phyloP scores from a whole-genome alignment of 1,284 basidiomycete genomes.

The Cutaneotrichosporon dermatis region DNA sequence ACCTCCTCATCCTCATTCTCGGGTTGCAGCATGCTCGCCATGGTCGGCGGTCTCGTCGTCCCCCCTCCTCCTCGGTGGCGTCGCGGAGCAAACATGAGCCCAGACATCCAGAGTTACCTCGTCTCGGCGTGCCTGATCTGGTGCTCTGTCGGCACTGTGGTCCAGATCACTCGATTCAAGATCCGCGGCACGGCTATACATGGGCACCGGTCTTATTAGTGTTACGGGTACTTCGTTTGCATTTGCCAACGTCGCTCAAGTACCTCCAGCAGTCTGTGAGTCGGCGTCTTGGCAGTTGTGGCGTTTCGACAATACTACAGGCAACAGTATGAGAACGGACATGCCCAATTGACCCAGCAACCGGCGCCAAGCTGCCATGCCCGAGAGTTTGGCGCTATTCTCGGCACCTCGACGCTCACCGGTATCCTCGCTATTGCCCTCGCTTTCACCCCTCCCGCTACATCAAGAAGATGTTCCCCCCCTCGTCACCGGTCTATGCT shows the following conservation, averaged over 20 bases:
- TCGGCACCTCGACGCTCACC: conserved; percentile 29
- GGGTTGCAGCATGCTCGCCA: conserved; percentile 35
- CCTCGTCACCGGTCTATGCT: conserved; percentile 36
- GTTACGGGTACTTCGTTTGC: conserved; percentile 35
- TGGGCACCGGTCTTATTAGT: conserved; percentile 34
- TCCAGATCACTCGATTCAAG: conserved; percentile 27
- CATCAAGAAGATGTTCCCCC: conserved; percentile 36
- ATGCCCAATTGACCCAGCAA: conserved; percentile 17
- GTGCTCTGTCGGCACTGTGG: conserved; percentile 30
- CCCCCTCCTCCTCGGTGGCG: conserved; percentile 32
- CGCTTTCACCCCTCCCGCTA: conserved; percentile 31
- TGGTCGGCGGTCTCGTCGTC: conserved; percentile 34
- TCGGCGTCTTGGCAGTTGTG: too few species aligned
- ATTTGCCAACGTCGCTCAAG: conserved; percentile 31
- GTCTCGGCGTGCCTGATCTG: conserved; percentile 35
- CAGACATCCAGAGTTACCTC: conserved; percentile 30
- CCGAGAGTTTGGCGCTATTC: conserved; percentile 34
- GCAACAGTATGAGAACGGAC: conserved; percentile 32
- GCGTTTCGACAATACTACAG: not conserved
- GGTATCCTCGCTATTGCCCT: conserved; percentile 31
- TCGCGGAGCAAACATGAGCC: conserved; percentile 28
- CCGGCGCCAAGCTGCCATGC: conserved; percentile 33
- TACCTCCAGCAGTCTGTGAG: conserved; percentile 13
- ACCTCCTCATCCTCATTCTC: conserved; percentile 32
- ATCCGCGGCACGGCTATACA: conserved; percentile 27